phyloP scores from a whole-genome alignment of 2,329 filamentous ascomycete genomes.

The Colletotrichum melonis region DNA sequence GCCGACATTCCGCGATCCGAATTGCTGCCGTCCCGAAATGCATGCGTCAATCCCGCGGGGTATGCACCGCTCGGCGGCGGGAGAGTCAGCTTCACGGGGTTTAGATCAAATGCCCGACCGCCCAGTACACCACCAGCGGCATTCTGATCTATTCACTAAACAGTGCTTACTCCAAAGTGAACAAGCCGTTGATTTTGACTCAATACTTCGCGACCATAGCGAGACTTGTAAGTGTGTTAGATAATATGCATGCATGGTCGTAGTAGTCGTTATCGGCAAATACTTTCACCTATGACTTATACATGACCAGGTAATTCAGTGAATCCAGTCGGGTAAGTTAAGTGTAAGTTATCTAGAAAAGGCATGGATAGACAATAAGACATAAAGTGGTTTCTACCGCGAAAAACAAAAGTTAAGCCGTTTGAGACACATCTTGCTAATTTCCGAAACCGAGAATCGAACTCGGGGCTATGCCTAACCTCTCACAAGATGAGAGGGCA shows the following conservation, averaged over 20 bases:
- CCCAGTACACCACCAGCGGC: not conserved
- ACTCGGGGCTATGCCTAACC: constrained; percentile 2
- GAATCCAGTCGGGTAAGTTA: too few relatives aligned
- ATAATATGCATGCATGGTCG: too few relatives aligned
- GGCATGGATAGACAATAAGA: too few relatives aligned
- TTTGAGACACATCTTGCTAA: fast-evolving
- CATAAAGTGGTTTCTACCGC: too few relatives aligned
- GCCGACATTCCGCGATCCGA: not conserved
- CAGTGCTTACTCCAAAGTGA: not conserved
- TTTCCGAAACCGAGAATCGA: constrained; percentile 2
- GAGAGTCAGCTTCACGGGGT: not conserved
- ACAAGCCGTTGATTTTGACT: not conserved
- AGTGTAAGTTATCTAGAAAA: too few relatives aligned
- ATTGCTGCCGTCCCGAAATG: not conserved
- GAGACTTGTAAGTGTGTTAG: too few relatives aligned
- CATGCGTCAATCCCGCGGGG: not conserved
- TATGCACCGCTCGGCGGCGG: not conserved
- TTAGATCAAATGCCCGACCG: not conserved
- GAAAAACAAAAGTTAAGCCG: not conserved
- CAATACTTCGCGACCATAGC: not conserved
- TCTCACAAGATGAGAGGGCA: constrained; percentile 1
- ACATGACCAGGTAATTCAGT: too few relatives aligned
- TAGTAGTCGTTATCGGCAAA: too few relatives aligned
- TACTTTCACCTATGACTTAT: too few relatives aligned
- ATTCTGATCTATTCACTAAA: not conserved